Base-by-base conservation (phyloP, 305 asterid genomes). In the Salvia sclarea region DNA sequence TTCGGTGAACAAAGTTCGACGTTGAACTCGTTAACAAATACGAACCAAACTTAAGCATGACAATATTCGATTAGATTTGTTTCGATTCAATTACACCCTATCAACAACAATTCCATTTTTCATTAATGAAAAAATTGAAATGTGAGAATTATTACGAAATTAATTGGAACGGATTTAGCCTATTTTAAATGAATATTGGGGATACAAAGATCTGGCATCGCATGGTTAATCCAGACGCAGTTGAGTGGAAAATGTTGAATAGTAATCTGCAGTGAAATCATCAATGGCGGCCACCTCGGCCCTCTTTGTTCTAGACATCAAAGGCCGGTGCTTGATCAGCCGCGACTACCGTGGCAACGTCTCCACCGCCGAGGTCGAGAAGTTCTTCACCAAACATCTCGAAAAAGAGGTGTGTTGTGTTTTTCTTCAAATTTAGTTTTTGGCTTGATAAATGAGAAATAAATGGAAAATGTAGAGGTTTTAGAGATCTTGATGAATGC, bases 321-420 rank as follows among this genome's bases (percentile, higher is more conserved):
- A 91, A 74, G 97, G 97, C 58, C 84, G 92, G 14, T 87, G 85
- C 64, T 84, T 91, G 73, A 91, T 91, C 59, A 86, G 97, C 95
- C 89, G 96, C 54, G 97, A 91, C 80, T 88, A 86, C 82, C 97
- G 96, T 24, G 95, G 96, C 2, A 92, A 88, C 31, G 93, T 91
- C 76, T 66, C 96, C 66, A 75, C 95, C 74, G 65, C 76, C 12
- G 88, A 88, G 72, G 97, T 94, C 61, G 97, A 91, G 62, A 85
- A 85, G 44, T 87, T 86, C 85, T 91, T 91, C 88, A 50, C 87
- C 62, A 91, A 88, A 75, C 89, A 86, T 61, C 81, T 88, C 30
- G 96, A 91, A 63, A 88, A 81, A 70, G 97, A 91, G 95, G 97
- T 80, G n/a, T n/a, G n/a, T 72, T 71, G 44, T 9, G 25, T 16